phyloP scores from a whole-genome alignment of 352 stramenopile genomes.

The Phytophthora ohioensis region DNA sequence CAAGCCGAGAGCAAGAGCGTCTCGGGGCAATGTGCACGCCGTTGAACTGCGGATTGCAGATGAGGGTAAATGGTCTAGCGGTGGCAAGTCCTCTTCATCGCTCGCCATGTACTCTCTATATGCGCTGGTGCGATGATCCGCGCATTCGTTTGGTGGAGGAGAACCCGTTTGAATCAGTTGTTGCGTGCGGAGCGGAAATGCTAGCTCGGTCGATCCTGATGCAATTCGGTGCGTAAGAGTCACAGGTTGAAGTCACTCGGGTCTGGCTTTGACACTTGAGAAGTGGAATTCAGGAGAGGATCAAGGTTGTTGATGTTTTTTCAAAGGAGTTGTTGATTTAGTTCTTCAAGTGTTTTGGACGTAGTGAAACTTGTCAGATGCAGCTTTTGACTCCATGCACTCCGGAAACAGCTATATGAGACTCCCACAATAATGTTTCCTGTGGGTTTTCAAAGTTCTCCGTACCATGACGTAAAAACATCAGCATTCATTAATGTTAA shows the following conservation, averaged over 20 bases:
- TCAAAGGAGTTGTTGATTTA: no score
- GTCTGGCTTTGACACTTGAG: no score
- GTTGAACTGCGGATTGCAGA: conserved; percentile 32
- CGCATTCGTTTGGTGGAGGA: conserved; percentile 14
- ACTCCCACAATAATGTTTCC: no score
- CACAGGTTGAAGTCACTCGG: neutral
- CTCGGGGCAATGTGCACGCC: conserved; percentile 10
- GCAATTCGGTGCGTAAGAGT: conserved; percentile 2
- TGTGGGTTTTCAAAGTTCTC: no score
- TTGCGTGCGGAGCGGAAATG: neutral
- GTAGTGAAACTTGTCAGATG: no score
- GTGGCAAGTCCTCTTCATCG: conserved; percentile 26
- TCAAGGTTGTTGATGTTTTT: no score
- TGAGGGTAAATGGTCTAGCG: conserved; percentile 13
- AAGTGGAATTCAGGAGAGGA: no score
- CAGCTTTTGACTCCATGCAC: no score
- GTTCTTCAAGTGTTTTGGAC: no score
- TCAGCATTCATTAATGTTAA: no score
- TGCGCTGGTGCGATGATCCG: conserved; percentile 40
- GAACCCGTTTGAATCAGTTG: conserved; percentile 1
- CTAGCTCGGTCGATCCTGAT: conserved; percentile 1
- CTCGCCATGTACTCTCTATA: conserved; percentile 16
- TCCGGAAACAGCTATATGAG: no score
- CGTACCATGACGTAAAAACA: no score
- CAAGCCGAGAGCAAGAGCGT: neutral